phyloP scores from a whole-genome alignment of 345 rosid species.

The Lagerstroemia speciosa region DNA sequence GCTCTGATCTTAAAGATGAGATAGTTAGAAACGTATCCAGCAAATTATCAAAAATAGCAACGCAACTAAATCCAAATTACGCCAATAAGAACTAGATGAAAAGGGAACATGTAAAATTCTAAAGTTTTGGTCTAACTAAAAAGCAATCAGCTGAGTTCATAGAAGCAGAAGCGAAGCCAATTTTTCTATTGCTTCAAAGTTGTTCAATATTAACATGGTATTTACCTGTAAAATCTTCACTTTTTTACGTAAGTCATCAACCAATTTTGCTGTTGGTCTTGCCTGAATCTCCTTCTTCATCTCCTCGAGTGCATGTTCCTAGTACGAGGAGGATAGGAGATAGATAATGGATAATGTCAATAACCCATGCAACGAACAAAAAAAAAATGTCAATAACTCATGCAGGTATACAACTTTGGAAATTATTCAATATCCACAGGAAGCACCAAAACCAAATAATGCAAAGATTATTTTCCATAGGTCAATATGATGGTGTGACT shows the following conservation, averaged over 20 bases:
- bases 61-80: neutral
- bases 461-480: neutral
- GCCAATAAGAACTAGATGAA: neutral
- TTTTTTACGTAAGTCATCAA: conserved; percentile 92
- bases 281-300: conserved; percentile 85
- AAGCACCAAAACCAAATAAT: neutral
- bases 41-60: neutral
- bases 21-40: neutral
- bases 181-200: neutral
- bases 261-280: conserved; percentile 84
- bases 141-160: neutral
- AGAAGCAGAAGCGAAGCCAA: neutral
- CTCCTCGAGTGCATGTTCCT: conserved; percentile 80
- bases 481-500: neutral
- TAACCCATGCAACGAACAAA: neutral
- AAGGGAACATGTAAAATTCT: neutral
- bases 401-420: neutral
- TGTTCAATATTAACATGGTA: neutral
- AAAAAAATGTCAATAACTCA: neutral
- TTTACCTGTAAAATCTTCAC: conserved; percentile 95
- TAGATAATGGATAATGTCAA: neutral
- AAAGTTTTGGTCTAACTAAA: neutral
- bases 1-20: neutral
- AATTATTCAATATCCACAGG: neutral
- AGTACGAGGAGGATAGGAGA: conserved; percentile 12